Evolutionary conservation across 2,329 filamentous ascomycete genomes (phyloP).

Genomic region (Myriosclerotinia curreyana): DNA sequence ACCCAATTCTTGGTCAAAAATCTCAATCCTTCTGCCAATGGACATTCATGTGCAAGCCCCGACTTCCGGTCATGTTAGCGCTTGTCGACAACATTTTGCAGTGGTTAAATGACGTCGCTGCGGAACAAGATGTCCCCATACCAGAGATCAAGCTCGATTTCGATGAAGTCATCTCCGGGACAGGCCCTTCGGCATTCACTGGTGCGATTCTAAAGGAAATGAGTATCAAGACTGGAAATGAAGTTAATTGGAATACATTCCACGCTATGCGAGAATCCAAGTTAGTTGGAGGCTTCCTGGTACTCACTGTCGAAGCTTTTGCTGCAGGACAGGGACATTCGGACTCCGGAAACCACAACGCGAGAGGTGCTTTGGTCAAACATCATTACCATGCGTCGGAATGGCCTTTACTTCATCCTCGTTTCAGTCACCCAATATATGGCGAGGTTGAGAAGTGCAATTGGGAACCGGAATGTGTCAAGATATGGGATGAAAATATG

Average conservation of each 20-base stretch:
- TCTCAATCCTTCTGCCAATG: slow-evolving; percentile 71
- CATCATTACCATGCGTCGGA: slow-evolving; percentile 74
- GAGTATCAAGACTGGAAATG: slow-evolving; percentile 47
- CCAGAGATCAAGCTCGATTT: slow-evolving; percentile 64
- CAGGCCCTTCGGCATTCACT: slow-evolving; percentile 69
- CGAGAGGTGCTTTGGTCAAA: slow-evolving; percentile 63
- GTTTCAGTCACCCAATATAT: slow-evolving; percentile 65
- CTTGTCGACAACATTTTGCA: slow-evolving; percentile 66
- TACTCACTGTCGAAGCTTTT: slow-evolving; percentile 69
- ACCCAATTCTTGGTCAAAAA: slow-evolving; percentile 65
- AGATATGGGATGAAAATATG: slow-evolving; percentile 62
- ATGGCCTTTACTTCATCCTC: slow-evolving; percentile 65
- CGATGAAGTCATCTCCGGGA: slow-evolving; percentile 70
- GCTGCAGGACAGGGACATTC: slow-evolving; percentile 72
- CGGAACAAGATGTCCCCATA: slow-evolving; percentile 56
- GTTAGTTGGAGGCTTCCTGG: slow-evolving; percentile 60
- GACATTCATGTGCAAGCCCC: slow-evolving; percentile 70
- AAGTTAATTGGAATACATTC: slow-evolving; percentile 61
- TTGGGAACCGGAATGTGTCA: slow-evolving; percentile 63
- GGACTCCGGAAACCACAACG: slow-evolving; percentile 66
- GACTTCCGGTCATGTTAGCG: slow-evolving; percentile 63
- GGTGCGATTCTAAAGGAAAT: slow-evolving; percentile 63
- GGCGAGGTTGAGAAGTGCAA: slow-evolving; percentile 70
- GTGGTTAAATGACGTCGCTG: slow-evolving; percentile 61
- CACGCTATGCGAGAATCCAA: slow-evolving; percentile 65